These are phyloP conservation scores for Ceratocystis lukuohia DNA, from an alignment of 2,329 filamentous ascomycete genomes.

Conservation along the genomic window DNA sequence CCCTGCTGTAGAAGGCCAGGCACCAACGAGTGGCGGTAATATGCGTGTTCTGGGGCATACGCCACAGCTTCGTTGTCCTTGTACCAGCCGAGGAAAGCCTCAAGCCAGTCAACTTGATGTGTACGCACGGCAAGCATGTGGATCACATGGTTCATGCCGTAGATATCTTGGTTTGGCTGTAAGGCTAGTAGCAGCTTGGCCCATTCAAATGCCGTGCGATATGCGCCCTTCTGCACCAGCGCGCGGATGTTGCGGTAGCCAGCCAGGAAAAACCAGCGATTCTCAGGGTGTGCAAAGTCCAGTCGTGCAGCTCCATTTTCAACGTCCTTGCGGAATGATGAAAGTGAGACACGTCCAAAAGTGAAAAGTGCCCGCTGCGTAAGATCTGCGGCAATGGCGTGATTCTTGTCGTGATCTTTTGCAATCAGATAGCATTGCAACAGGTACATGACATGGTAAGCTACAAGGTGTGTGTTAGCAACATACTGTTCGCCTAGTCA, in stretches of 20 bases:
- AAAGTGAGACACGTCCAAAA: conserved; percentile 78
- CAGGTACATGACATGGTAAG: conserved; percentile 88
- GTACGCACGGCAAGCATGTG: conserved; percentile 77
- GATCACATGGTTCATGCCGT: conserved; percentile 65
- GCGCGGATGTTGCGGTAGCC: conserved; percentile 81
- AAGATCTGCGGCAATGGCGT: conserved; percentile 71
- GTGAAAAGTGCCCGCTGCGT: conserved; percentile 85
- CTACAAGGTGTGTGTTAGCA: conserved; percentile 29
- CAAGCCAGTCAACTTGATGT: conserved; percentile 59
- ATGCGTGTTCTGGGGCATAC: conserved; percentile 38
- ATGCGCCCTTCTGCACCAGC: conserved; percentile 80
- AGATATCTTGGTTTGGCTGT: conserved; percentile 59
- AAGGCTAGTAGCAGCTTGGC: conserved; percentile 69
- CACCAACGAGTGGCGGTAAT: conserved; percentile 63
- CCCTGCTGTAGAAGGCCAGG: conserved; percentile 63
- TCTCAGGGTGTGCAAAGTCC: conserved; percentile 70
- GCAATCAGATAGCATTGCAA: conserved; percentile 87
- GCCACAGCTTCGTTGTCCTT: conserved; percentile 24
- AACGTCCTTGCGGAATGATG: conserved; percentile 63
- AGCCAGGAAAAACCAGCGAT: conserved; percentile 83
- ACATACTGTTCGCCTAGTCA: conserved; percentile 37
- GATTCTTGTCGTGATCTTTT: conserved; percentile 70
- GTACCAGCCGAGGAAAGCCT: conserved; percentile 48
- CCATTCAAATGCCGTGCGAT: conserved; percentile 88
- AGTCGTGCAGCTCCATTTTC: conserved; percentile 67